Evolutionary conservation across 148 eudicot genomes (phyloP), one percentile per base, ranked within the genome.

Genomic region (Arctostaphylos glauca): DNA sequence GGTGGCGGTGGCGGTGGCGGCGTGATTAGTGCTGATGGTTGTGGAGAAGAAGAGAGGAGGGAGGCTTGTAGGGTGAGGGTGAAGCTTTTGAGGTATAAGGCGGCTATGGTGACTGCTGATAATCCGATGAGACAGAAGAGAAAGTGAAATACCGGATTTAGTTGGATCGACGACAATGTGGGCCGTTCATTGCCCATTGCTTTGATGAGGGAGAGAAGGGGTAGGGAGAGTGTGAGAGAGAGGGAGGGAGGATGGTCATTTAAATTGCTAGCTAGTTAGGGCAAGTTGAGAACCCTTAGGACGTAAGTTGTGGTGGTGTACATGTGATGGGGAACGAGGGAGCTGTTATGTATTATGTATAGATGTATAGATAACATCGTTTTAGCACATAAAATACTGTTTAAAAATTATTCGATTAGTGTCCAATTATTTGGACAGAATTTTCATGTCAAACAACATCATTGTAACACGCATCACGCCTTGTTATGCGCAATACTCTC

Each of bases 61-160:
- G 83, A 82, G 12, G 84, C 47, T 41, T 66, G 79, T 41, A 79
- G 19, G 31, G 56, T 25, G 59, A 87, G 74, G 9, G 85, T 62
- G 58, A 86, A 72, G 59, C 9, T 87, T 85, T 84, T 81, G 70
- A 90, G 80, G 53, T 82, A 86, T 58, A 87, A 83, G 56, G 89
- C 83, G 77, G 81, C 64, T n/a, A 86, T 77, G 58, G 89, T 60
- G 72, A 91, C 95, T 38, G 91, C 68, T 43, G 95, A 89, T 58
- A 91, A 72, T 47, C 92, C 93, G 80, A 90, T 52, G 47, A 83
- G 82, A 60, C 91, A 85, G 74, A 87, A 74, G 80, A 91, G 84
- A 54, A 87, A 82, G 74, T 85, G 67, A 75, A 73, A 71, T 18
- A 85, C 50, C 76, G 25, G 81, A 79, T 75, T 77, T 31, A 81